Evolutionary conservation across 2,329 filamentous ascomycete species (phyloP).

Genomic region (Apiospora marii): DNA sequence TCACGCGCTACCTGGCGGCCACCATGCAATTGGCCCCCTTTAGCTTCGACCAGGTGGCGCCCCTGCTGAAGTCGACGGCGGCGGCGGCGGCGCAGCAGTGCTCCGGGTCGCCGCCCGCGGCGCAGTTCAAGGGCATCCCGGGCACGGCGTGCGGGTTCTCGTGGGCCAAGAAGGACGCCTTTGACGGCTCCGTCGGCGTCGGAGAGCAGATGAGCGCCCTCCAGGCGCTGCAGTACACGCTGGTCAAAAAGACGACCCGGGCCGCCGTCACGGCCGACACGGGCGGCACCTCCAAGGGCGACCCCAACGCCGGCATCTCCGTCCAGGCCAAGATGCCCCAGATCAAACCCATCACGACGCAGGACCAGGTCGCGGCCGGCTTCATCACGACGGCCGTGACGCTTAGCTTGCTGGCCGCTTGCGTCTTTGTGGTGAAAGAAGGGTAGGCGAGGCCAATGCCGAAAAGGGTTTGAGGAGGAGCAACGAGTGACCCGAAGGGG

Average conservation of each 20-base stretch:
- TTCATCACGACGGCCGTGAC: conserved; percentile 61
- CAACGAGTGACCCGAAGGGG: not conserved
- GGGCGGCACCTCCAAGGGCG: conserved; percentile 66
- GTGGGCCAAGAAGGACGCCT: conserved; percentile 62
- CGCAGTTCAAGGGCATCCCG: conserved; percentile 57
- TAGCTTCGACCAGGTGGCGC: conserved; percentile 56
- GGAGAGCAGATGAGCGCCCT: conserved; percentile 76
- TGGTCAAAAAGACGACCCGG: conserved; percentile 50
- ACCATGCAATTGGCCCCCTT: conserved; percentile 63
- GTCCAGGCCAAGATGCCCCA: conserved; percentile 35
- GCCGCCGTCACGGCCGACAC: conserved; percentile 59
- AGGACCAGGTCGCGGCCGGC: conserved; percentile 63
- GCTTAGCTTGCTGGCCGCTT: conserved; percentile 58
- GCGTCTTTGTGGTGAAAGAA: conserved; percentile 54
- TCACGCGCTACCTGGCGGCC: conserved; percentile 70
- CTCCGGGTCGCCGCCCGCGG: conserved; percentile 50
- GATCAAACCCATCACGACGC: conserved; percentile 52
- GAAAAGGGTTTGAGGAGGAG: not conserved
- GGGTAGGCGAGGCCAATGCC: not conserved
- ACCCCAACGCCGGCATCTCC: conserved; percentile 54
- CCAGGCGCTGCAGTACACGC: conserved; percentile 67
- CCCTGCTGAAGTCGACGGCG: conserved; percentile 60
- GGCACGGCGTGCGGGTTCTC: conserved; percentile 72
- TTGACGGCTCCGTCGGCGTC: conserved; percentile 68
- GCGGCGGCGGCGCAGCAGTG: conserved; percentile 60